Conservation (phyloP, 805 yeast genomes). For the Isabelozyma heimii region DNA sequence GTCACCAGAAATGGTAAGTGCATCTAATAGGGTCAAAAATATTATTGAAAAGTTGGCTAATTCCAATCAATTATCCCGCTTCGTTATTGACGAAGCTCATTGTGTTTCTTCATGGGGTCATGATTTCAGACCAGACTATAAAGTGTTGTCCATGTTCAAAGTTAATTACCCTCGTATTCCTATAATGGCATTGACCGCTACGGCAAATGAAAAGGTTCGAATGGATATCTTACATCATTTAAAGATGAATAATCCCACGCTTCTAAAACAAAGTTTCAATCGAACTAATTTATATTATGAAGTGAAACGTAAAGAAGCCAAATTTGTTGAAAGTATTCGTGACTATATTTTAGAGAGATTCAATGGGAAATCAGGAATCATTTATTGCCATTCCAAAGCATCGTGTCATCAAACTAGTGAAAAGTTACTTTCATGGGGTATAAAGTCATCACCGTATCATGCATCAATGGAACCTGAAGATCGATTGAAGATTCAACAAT, state of each 20-base stretch:
- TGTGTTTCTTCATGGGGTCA: conserved; percentile 99
- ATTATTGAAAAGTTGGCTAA: conserved; percentile 59
- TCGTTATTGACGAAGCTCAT: conserved; percentile 97
- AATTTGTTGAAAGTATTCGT: conserved; percentile 55
- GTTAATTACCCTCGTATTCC: conserved; percentile 76
- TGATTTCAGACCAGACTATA: conserved; percentile 95
- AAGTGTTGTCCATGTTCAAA: conserved; percentile 73
- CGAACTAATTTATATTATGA: conserved; percentile 82
- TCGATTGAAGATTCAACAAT: conserved; percentile 64
- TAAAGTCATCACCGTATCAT: conserved; percentile 78
- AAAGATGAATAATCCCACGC: conserved; percentile 55
- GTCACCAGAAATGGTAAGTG: conserved; percentile 92
- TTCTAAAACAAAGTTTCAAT: conserved; percentile 88
- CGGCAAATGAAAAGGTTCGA: conserved; percentile 89
- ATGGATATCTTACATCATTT: conserved; percentile 82
- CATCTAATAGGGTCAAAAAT: conserved; percentile 63
- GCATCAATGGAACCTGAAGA: conserved; percentile 91
- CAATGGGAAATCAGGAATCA: conserved; percentile 71
- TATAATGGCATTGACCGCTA: conserved; percentile 94
- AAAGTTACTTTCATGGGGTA: conserved; percentile 55
- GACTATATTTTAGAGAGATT: conserved; percentile 52
- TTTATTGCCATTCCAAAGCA: conserved; percentile 88
- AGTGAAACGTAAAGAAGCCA: conserved; percentile 62
- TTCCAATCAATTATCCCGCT: conserved; percentile 64
- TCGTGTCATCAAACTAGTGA: conserved; percentile 81